Conservation (phyloP, 2,329 filamentous ascomycete species). For the Fusarium lateritium region DNA sequence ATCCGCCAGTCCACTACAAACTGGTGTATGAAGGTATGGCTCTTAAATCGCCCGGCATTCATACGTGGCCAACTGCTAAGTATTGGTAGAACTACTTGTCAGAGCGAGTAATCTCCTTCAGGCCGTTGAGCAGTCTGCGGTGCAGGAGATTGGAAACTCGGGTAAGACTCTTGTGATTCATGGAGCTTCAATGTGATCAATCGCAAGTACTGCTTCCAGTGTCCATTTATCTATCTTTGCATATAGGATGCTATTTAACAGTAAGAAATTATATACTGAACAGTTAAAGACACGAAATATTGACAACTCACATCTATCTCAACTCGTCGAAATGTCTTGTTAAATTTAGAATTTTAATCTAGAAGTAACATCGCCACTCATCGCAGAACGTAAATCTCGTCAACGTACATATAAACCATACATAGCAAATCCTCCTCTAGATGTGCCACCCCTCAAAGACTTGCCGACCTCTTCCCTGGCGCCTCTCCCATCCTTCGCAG, state of each 20-base stretch:
- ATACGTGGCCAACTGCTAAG: constrained; percentile 6
- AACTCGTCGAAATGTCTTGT: background rate
- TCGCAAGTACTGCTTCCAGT: background rate
- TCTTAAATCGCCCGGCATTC: too few species aligned
- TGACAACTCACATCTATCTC: too few species aligned
- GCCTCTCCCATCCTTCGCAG: constrained; percentile 49
- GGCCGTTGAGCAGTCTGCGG: constrained; percentile 74
- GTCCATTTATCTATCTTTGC: background rate
- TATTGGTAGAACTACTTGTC: constrained; percentile 73
- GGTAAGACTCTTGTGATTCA: constrained; percentile 79
- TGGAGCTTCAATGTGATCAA: constrained; percentile 50
- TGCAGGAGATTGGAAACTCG: constrained; percentile 70
- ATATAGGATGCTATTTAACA: background rate
- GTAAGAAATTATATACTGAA: background rate
- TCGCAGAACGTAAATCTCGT: constrained; percentile 23
- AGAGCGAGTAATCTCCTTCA: constrained; percentile 74
- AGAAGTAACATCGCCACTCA: constrained; percentile 5
- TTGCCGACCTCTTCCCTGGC: constrained; percentile 46
- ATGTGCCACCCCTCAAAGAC: constrained; percentile 29
- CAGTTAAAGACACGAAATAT: background rate
- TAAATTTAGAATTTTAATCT: constrained; percentile 9
- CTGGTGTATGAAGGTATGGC: constrained; percentile 79
- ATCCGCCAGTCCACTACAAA: constrained; percentile 77
- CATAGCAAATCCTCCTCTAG: constrained; percentile 4
- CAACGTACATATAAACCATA: constrained; percentile 22